phyloP scores from a whole-genome alignment of 177 flowering plant species.

The Vitis hybrid region DNA sequence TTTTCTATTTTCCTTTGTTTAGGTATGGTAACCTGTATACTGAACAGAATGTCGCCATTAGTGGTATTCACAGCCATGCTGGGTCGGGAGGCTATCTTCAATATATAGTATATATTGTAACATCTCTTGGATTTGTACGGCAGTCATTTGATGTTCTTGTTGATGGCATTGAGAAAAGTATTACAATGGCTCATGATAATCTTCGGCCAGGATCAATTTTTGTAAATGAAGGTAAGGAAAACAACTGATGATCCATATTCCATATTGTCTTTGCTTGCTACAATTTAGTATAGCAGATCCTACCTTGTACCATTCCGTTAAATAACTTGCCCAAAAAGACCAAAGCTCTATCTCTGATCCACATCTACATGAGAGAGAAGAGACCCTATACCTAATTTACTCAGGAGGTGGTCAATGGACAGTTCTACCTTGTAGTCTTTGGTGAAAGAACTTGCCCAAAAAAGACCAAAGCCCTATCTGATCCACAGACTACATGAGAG shows the following conservation, averaged over 20 bases:
- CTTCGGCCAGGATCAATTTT: conserved; percentile 87
- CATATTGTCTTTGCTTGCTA: background rate
- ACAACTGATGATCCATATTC: background rate
- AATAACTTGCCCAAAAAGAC: no score
- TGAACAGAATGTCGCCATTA: conserved; percentile 91
- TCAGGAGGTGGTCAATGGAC: no score
- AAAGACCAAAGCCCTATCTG: no score
- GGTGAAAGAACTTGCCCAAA: no score
- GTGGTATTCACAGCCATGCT: conserved; percentile 98
- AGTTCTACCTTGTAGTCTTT: no score
- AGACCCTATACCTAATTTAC: no score
- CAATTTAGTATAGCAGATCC: background rate
- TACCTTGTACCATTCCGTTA: no score
- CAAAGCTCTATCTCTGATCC: no score
- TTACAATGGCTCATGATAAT: conserved; percentile 87
- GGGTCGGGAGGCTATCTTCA: conserved; percentile 99
- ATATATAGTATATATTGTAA: conserved; percentile 82
- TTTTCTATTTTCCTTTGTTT: conserved; percentile 9
- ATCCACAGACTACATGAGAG: no score
- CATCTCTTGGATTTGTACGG: conserved; percentile 96
- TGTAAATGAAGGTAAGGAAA: conserved; percentile 70
- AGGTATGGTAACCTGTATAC: conserved; percentile 90
- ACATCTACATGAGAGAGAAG: no score
- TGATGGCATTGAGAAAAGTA: conserved; percentile 92
- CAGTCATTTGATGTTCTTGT: conserved; percentile 96